Base-by-base conservation (phyloP, 441 rosid species). In the Brassica hybrid region DNA sequence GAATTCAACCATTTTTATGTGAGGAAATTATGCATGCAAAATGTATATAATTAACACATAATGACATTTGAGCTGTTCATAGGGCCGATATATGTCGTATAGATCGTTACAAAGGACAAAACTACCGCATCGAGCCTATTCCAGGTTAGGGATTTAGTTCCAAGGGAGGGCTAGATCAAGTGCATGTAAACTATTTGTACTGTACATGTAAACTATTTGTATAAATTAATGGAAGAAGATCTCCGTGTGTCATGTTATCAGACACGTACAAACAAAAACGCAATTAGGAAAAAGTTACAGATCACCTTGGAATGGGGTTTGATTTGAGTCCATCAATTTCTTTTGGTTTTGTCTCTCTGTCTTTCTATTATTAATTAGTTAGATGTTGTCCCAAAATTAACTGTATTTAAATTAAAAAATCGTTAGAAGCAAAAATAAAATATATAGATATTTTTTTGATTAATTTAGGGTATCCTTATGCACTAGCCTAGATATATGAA, bases 251-350 rank as follows among this genome's bases (percentile, higher is more conserved):
- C 27, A 27, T 58, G 67, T 17, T 54, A 54, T 14, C 45, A 64
- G 12, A 77, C 81, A 72, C 67, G 72, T 66, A 34, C 76, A 71
- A 72, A 77, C 81, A 72, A 77, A 64, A 71, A 25, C 1, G 5
- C 21, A 78, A 65, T 66, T 65, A 72, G 54, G 43, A 43, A 66
- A 78, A 78, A 54, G 77, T 27, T 2, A 59, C 32, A 56, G 27
- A 57, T 41, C 6, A 27, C 76, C 32, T 78, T 61, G 77, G 77
- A 78, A 78, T 78, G 81, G 77, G 81, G 52, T 45, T 78, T 72
- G 77, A 78, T 72, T 72, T 19, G 41, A 48, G 72, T 59, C 81
- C 32, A 66, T 78, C 16, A 72, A 72, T 71, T 71, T 76, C 34
- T 63, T 69, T 76, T 69, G 32, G 45, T 36, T 76, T 21, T 52